A percentile compares a stretch with the other conserved stretches of the same genome.
These are phyloP conservation scores for Tirmania nivea DNA, from an alignment of 495 filamentous ascomycete genomes.

Conservation along the genomic window DNA sequence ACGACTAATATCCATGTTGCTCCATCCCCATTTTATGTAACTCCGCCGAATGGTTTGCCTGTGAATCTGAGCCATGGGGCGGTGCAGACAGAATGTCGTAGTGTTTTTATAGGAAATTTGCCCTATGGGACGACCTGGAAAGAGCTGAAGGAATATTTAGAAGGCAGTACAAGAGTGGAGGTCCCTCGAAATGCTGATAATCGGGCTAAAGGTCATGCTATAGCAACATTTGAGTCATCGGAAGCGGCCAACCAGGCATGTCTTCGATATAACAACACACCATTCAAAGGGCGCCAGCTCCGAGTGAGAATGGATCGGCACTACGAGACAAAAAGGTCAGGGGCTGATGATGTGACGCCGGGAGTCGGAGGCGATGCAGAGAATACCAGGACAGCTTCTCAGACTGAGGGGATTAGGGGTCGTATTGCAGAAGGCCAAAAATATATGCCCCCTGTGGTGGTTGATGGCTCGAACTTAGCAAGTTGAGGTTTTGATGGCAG, in stretches of 20 bases:
- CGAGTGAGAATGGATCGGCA: conserved; percentile 2
- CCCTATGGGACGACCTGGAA: conserved; percentile 9
- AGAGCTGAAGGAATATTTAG: conserved; percentile 11
- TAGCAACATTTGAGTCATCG: conserved; percentile 6
- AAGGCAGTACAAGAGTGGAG: conserved; percentile 7
- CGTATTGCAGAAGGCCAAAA: too few species aligned
- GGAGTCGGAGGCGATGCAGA: too few species aligned
- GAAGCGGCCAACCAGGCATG: conserved; percentile 8
- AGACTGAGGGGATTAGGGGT: too few species aligned
- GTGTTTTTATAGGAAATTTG: conserved; percentile 12
- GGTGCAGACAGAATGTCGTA: conserved; percentile 8
- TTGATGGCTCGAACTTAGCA: neutral
- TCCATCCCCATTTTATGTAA: conserved; percentile 5
- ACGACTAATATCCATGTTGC: neutral
- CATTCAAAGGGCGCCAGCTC: conserved; percentile 7
- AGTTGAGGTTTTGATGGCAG: neutral
- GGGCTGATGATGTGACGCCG: neutral
- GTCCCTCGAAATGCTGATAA: conserved; percentile 8
- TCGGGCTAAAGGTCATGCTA: conserved; percentile 9
- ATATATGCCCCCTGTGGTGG: neutral
- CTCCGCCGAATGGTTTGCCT: conserved; percentile 5
- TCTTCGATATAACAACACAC: conserved; percentile 7
- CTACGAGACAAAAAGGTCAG: neutral
- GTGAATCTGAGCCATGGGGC: conserved; percentile 12
- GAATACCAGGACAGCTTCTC: too few species aligned